Percentiles rank a stretch among this genome's conserved stretches.
Conservation (phyloP, 441 rosid species). For the Metrosideros polymorpha region DNA sequence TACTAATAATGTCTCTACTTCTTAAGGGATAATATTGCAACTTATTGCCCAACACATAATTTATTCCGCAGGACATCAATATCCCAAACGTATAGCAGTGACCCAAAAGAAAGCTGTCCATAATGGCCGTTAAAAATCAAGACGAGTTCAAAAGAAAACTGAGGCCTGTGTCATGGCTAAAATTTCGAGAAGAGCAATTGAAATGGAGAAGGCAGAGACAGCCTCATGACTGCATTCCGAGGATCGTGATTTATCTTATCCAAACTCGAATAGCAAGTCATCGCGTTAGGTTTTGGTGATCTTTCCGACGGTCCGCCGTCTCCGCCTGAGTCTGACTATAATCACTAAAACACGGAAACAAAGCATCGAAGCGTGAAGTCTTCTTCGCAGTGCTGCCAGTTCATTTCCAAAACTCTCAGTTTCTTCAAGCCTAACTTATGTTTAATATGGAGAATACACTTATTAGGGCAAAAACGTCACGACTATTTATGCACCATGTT, state of each 20-base stretch:
- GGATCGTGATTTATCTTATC: neutral
- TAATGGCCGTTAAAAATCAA: neutral
- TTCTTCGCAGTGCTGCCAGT: neutral
- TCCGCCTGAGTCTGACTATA: neutral
- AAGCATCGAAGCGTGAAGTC: neutral
- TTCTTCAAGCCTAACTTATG: neutral
- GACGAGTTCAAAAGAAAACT: neutral
- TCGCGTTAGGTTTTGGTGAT: neutral
- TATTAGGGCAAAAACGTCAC: neutral
- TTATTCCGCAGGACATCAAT: neutral
- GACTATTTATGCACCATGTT: neutral
- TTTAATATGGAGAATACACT: neutral
- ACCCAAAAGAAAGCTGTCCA: neutral
- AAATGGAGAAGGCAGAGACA: neutral
- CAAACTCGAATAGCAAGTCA: neutral
- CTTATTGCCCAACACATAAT: neutral
- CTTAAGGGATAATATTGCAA: neutral
- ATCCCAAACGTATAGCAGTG: neutral
- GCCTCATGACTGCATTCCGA: neutral
- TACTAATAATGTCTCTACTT: neutral
- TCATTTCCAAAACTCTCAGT: neutral
- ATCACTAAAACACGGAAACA: neutral
- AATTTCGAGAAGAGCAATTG: neutral
- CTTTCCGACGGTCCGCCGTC: neutral
- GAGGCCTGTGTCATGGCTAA: neutral